Base-by-base conservation (phyloP, 225 moss, liverwort and hornwort species). In the Ulota crispa region DNA sequence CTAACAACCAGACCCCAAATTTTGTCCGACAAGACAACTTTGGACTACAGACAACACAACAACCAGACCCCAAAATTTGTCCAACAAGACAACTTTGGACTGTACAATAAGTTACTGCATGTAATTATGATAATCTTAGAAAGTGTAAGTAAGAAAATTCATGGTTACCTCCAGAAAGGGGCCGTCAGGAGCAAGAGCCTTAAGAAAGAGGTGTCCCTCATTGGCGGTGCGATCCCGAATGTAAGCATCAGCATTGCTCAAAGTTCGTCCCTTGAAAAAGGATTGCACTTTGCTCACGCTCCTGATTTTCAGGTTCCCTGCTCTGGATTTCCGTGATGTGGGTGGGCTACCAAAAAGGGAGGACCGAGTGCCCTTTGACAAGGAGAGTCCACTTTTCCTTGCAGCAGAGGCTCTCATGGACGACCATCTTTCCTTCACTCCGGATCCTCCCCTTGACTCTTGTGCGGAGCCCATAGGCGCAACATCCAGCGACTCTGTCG, bases 251-350 rank as follows among this genome's bases (percentile, higher is more conserved):
- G 94, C 92, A 70, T 92, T 83, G 81, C 91, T 93, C n/a, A 88
- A 76, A 50, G 91, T 92, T 12, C 90, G 90, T n/a, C 89, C 90
- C 77, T 95, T 94, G 69, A 95, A 95, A 72, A 94, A 92, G 31
- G 87, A 85, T 79, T 94, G 92, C 18, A 86, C 87, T 59, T 92
- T 92, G 79, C 92, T 95, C 7, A 93, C 92, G 59, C 83, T 92
- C 70, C 92, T 80, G 7, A 95, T 83, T 56, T 89, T 86, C 27
- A 83, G 70, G 24, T 72, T 52, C 3, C 60, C 47, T 8, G 9
- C 26, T 24, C 57, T 70, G 21, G 78, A 62, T 27, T 72, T 81
- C n/a, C 19, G 61, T 7, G 75, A 86, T 7, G 79, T 54, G 9
- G 70, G 56, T 2, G 79, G 57, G 4, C 43, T 75, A 13, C 86